Base-by-base conservation (phyloP, 305 asterid species). In the Caryopteris hybrid region DNA sequence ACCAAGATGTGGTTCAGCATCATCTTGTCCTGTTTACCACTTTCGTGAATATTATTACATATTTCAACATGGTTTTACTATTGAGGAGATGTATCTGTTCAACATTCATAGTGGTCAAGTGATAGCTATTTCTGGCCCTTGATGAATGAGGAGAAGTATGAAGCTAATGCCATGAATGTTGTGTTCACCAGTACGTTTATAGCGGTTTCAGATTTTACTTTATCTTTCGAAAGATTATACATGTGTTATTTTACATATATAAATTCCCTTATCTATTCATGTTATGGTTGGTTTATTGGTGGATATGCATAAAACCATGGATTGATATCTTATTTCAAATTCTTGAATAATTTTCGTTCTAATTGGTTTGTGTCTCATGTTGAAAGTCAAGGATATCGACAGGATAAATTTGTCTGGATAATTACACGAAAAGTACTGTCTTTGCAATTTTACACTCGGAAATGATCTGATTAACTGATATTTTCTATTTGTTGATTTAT, bases 81-180 rank as follows among this genome's bases (percentile, higher is more conserved):
- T 18, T 42, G 66, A 64, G 73, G 29, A 38, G 34, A 25, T 41
- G 14, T 59, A 46, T 20, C 38, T 41, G 58, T 59, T 58, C 39
- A 23, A 14, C 31, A 50, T 65, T 64, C 56, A 48, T 20, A 21
- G 12, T n/a, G 57, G 14, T 47, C 36, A 58, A 23, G 68, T 60
- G 38, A 9, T 42, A 38, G 36, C 66, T 61, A 64, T 33, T 41
- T 70, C 73, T 58, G 43, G 23, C 68, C 31, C 64, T 70, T 33
- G 14, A 6, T 59, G 29, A 29, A 11, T 68, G 55, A 48, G 13
- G 41, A 22, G 23, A 42, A 23, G 54, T 8, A 13, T 61, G 55
- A 14, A 16, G 39, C 48, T 54, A 21, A 55, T 72, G 9, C 21
- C 46, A 18, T 53, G 60, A 14, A 23, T 60, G 54, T 38, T 14